Conservation (phyloP, 1,284 basidiomycete species). For the Thecaphora frezii region DNA sequence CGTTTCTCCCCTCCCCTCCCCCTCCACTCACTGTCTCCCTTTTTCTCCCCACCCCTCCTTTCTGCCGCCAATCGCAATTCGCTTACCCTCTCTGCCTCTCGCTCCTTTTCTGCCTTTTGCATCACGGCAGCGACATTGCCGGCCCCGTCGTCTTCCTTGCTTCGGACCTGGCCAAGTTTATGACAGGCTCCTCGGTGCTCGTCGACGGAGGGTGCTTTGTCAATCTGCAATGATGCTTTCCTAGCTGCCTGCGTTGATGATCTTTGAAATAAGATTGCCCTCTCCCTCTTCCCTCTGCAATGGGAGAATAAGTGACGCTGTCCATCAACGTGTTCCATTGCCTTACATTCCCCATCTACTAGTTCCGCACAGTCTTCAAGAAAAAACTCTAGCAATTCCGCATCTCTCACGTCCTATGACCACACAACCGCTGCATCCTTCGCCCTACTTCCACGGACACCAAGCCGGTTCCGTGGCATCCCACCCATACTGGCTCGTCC, state of each 20-base stretch:
- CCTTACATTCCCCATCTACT: no score
- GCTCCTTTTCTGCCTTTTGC: slow-evolving; percentile 59
- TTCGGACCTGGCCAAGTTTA: slow-evolving; percentile 73
- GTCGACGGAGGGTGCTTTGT: slow-evolving; percentile 79
- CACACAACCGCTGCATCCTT: no score
- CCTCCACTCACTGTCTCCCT: slow-evolving; percentile 55
- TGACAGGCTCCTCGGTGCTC: slow-evolving; percentile 69
- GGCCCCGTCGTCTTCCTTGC: slow-evolving; percentile 76
- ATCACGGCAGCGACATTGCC: slow-evolving; percentile 69
- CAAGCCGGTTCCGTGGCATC: neutral
- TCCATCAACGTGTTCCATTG: no score
- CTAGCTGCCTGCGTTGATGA: no score
- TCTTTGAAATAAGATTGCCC: no score
- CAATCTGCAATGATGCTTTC: slow-evolving; percentile 78
- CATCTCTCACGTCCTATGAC: no score
- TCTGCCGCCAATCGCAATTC: no score
- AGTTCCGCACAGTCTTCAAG: no score
- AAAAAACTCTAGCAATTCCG: no score
- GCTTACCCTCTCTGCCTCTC: slow-evolving; percentile 8
- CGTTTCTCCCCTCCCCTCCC: slow-evolving; percentile 1
- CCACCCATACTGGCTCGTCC: neutral
- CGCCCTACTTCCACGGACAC: no score
- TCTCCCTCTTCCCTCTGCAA: neutral
- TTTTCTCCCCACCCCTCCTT: slow-evolving; percentile 3
- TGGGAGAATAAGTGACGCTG: no score